phyloP scores from a whole-genome alignment of 208 protist genomes.

The Crithidia acanthocephali region DNA sequence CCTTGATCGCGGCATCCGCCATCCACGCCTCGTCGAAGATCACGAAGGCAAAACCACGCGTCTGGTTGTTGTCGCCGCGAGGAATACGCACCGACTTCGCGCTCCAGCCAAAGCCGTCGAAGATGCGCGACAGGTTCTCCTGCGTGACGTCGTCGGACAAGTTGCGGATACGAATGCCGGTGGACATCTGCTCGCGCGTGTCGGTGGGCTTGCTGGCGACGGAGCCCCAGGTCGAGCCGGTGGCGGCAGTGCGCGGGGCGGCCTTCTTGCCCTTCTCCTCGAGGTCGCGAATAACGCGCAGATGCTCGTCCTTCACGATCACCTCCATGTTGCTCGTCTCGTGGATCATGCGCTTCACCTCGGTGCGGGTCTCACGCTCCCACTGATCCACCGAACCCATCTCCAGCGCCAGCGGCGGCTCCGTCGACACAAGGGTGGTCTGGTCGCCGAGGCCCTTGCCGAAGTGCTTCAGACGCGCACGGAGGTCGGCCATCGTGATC shows the following conservation, averaged over 20 bases:
- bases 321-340: slow-evolving; percentile 58
- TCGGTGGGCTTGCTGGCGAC: slow-evolving; percentile 37
- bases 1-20: slow-evolving; percentile 44
- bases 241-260: slow-evolving; percentile 24
- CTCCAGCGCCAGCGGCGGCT: slow-evolving; percentile 79
- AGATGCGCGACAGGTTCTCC: slow-evolving; percentile 79
- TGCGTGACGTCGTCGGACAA: slow-evolving; percentile 82
- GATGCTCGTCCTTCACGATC: slow-evolving; percentile 63
- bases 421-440: slow-evolving; percentile 50
- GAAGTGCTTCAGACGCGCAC: slow-evolving; percentile 55
- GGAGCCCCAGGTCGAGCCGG: slow-evolving; percentile 54
- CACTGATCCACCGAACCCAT: slow-evolving; percentile 76
- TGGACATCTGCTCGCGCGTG: slow-evolving; percentile 44
- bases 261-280: slow-evolving; percentile 55
- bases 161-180: slow-evolving; percentile 80
- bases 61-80: slow-evolving; percentile 55
- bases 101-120: slow-evolving; percentile 53
- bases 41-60: slow-evolving; percentile 84
- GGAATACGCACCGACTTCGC: slow-evolving; percentile 70
- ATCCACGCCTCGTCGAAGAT: slow-evolving; percentile 60
- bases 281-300: slow-evolving; percentile 45
- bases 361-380: slow-evolving; percentile 71
- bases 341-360: slow-evolving; percentile 78
- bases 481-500: slow-evolving; percentile 54
- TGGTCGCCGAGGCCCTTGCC: slow-evolving; percentile 54